A percentile compares a stretch with the other conserved stretches of the same genome.
These are phyloP conservation scores for Isabelozyma rhagii DNA, from an alignment of 805 yeast genomes.

Conservation along the genomic window DNA sequence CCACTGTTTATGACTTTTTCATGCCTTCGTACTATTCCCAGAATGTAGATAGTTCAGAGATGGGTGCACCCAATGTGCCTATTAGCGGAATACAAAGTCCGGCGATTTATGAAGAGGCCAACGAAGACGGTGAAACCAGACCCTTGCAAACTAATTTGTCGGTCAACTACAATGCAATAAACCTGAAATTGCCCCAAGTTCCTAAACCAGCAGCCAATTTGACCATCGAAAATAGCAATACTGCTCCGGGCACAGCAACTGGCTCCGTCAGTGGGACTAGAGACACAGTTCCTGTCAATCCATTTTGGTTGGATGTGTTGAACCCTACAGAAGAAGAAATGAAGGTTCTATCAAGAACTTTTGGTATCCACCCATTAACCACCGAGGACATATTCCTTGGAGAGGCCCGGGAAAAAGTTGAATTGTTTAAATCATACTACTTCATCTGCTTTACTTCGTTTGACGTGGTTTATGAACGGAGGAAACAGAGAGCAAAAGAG, in stretches of 20 bases:
- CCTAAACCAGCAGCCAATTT: not conserved
- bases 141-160: not conserved
- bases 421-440: conserved; percentile 84
- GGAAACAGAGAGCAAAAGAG: conserved; percentile 48
- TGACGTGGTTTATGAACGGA: conserved; percentile 68
- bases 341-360: conserved; percentile 85
- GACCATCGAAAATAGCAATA: not conserved
- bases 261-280: conserved; percentile 6
- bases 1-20: conserved; percentile 20
- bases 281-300: conserved; percentile 12
- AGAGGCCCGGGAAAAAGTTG: conserved; percentile 94
- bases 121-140: no score
- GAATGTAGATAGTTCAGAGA: not conserved
- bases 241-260: conserved; percentile 6
- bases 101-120: not conserved
- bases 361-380: conserved; percentile 94
- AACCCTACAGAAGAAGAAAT: conserved; percentile 96
- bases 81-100: no score
- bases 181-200: not conserved
- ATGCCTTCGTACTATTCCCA: conserved; percentile 18
- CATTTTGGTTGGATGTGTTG: conserved; percentile 82
- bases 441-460: conserved; percentile 75
- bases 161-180: not conserved
- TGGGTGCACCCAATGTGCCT: not conserved
- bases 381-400: conserved; percentile 93